Percentiles rank a stretch among this genome's conserved stretches.
phyloP scores from a whole-genome alignment of 768 basidiomycete genomes.

The Leccinum aurantiacum region DNA sequence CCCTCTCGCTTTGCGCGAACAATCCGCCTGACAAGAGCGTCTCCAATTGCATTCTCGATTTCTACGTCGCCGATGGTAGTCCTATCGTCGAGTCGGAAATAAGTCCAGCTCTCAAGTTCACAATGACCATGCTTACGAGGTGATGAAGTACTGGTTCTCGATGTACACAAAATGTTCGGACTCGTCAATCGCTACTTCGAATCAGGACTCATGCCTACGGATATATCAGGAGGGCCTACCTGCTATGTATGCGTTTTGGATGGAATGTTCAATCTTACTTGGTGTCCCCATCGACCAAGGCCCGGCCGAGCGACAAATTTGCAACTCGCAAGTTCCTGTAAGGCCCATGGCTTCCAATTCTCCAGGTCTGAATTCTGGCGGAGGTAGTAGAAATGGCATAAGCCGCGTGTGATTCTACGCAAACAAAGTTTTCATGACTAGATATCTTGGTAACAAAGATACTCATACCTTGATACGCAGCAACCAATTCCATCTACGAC shows the following conservation, averaged over 20 bases:
- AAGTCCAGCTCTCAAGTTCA: conserved; percentile 1
- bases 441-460: neutral
- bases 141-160: neutral
- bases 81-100: conserved; percentile 36
- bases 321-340: conserved; percentile 95
- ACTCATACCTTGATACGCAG: conserved; percentile 81
- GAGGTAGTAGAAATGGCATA: conserved; percentile 94
- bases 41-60: conserved; percentile 92
- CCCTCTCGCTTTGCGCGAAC: conserved; percentile 80
- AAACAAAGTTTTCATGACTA: neutral
- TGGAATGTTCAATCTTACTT: conserved; percentile 82
- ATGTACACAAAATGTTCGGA: neutral
- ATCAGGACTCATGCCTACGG: neutral
- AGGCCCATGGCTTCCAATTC: conserved; percentile 80
- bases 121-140: neutral
- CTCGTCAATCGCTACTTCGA: neutral
- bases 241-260: conserved; percentile 92
- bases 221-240: conserved; percentile 41
- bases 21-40: conserved; percentile 89
- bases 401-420: conserved; percentile 81
- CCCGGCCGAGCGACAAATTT: conserved; percentile 93
- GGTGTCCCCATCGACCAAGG: conserved; percentile 96
- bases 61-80: conserved; percentile 82
- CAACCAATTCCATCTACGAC: conserved; percentile 85
- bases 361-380: conserved; percentile 83